A percentile compares a stretch with the other conserved stretches of the same genome.
These are phyloP conservation scores for Physaria fendleri DNA, from an alignment of 345 rosid genomes.

Conservation along the genomic window DNA sequence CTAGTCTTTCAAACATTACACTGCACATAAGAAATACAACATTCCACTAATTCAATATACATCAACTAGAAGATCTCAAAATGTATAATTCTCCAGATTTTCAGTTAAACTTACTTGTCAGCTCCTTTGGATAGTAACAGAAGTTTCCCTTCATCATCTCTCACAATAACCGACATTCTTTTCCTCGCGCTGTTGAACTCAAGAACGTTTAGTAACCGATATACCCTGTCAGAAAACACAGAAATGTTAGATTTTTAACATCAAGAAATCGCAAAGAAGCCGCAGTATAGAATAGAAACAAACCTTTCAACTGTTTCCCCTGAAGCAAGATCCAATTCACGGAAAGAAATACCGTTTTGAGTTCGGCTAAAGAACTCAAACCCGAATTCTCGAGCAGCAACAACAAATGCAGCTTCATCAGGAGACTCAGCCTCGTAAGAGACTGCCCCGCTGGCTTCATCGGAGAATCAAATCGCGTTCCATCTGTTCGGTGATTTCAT, in stretches of 20 bases:
- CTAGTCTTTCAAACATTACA: slow-evolving; percentile 88
- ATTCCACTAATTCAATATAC: not conserved
- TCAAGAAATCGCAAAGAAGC: not conserved
- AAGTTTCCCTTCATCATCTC: slow-evolving; percentile 63
- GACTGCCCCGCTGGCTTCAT: slow-evolving; percentile 60
- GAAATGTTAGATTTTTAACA: slow-evolving; percentile 36
- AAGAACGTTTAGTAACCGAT: slow-evolving; percentile 55
- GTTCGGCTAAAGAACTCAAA: slow-evolving; percentile 80
- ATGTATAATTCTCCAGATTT: not conserved
- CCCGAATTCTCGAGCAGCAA: slow-evolving; percentile 90
- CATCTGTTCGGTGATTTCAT: slow-evolving; percentile 57
- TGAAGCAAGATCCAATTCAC: slow-evolving; percentile 54
- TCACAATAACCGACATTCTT: slow-evolving; percentile 89
- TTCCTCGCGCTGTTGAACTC: slow-evolving; percentile 59
- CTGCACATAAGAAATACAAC: slow-evolving; percentile 33
- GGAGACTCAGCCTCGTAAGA: slow-evolving; percentile 97
- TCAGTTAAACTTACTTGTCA: slow-evolving; percentile 61
- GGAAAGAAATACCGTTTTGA: slow-evolving; percentile 59
- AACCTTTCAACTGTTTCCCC: slow-evolving; percentile 58
- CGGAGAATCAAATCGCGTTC: slow-evolving; percentile 73
- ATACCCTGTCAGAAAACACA: slow-evolving; percentile 45
- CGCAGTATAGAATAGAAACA: not conserved
- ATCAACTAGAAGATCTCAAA: slow-evolving; percentile 6
- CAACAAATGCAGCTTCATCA: slow-evolving; percentile 93
- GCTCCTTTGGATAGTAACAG: slow-evolving; percentile 90